Base-by-base conservation (phyloP, 495 filamentous ascomycete genomes). In the Xylaria flabelliformis region DNA sequence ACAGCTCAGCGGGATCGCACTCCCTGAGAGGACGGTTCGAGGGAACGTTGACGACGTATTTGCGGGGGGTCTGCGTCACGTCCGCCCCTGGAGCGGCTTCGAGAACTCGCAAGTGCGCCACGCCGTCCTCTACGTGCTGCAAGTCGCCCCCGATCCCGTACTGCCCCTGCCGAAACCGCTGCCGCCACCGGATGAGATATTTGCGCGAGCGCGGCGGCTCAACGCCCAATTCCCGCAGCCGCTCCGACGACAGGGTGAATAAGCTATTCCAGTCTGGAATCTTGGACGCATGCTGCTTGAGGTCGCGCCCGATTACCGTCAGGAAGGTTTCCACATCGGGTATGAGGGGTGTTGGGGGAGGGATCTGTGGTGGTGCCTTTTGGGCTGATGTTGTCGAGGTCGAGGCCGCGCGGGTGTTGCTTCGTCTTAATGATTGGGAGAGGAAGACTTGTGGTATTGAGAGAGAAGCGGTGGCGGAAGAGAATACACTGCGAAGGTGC, bases 281-380 rank as follows among this genome's bases (percentile, higher is more conserved):
- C 79, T 98, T 93, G 77, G 90, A 82, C 13, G 90, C 88, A 81
- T 98, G 93, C 74, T 92, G 88, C 64, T 86, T 88, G 74, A 97
- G 88, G 74, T 90, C 89, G 70, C 96, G 96, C 77, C 96, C 96
- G 83, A 99, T 99, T 41, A 97, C 82, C 7, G 88, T 92, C 70
- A 99, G 92, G 84, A 99, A 98, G 63, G 94, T 97, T 70, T 86
- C 70, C 66, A 92, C 88, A 77, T 99, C 92, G 13, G 96, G 96
- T 62, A 98, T 90, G 76, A 95, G 94, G 13, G 92, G 91, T 10
- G 91, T 98, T 5, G 93, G 90, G 10, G 83, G 67, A 3, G 95
- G 95, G 61, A 95, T 83, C 29, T 77, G 71, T 15, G 83, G 71
- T 15, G 83, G 82, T 15, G 82, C 75, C 42, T 80, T 75, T 21